A percentile compares a stretch with the other conserved stretches of the same genome.
Evolutionary conservation across 78 protist species (phyloP).

Genomic region (Acrasis kona): DNA sequence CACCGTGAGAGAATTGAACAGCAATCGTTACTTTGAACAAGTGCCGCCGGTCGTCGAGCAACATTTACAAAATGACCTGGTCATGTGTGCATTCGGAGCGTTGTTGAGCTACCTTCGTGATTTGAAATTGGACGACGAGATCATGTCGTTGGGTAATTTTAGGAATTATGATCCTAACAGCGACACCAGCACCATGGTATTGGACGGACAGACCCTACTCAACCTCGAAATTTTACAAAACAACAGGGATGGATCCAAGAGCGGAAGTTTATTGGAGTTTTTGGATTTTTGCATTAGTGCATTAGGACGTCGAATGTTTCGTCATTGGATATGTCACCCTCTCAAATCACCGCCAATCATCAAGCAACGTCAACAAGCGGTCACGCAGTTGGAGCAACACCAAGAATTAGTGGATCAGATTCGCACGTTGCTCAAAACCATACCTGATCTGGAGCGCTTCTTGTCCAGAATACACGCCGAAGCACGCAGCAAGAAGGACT

Average conservation of each 20-base stretch:
- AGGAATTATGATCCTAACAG: conserved; percentile 9
- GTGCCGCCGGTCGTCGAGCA: background rate
- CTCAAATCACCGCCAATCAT: background rate
- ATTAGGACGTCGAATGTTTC: conserved; percentile 28
- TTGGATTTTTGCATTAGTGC: conserved; percentile 6
- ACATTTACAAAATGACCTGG: background rate
- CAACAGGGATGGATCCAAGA: background rate
- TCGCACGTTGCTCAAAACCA: background rate
- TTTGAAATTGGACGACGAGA: background rate
- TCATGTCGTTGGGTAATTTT: conserved; percentile 8
- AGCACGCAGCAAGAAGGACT: no score
- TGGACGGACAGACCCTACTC: conserved; percentile 15
- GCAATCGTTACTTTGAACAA: background rate
- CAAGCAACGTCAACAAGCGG: conserved; percentile 27
- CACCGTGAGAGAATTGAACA: background rate
- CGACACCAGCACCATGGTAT: background rate
- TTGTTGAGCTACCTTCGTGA: conserved; percentile 4
- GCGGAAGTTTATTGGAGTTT: conserved; percentile 11
- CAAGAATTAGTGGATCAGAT: background rate
- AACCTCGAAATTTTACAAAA: conserved; percentile 29
- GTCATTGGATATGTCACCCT: conserved; percentile 36
- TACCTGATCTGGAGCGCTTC: conserved; percentile 18
- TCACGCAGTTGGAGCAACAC: conserved; percentile 1
- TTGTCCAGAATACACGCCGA: no score
- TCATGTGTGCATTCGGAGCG: conserved; percentile 23